Base-by-base conservation (phyloP, 2,329 filamentous ascomycete genomes). In the Cladophialophora chaetospira region DNA sequence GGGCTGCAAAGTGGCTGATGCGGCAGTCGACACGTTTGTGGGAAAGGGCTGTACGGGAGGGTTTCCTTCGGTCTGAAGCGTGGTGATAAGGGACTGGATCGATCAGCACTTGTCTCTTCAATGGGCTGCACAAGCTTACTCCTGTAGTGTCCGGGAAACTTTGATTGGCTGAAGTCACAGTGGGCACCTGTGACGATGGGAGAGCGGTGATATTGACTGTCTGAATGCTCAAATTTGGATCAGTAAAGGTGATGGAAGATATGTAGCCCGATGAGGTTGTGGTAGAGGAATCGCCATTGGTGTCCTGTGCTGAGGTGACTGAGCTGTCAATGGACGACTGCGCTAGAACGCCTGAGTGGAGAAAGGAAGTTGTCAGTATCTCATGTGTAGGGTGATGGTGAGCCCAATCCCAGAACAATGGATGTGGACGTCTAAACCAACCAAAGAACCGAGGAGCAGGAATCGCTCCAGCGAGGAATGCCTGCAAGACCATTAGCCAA, bases 31-130 rank as follows among this genome's bases (percentile, higher is more conserved):
- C 3, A 65, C 10, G 44, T 46, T 61, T 15, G 65, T 67, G 9
- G 62, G 62, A 36, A 66, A 65, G n/a, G 65, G 65, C 50, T 60
- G 63, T 9, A 60, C 53, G 9, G 65, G 55, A 28, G 63, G 63
- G 46, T 60, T 60, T 15, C 64, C 64, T 33, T 49, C 63, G 3
- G 65, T 67, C 40, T 66, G 55, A n/a, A 67, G 48, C 3, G 64
- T 58, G 17, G 63, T 64, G 23, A 58, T 65, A 10, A 67, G 43
- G 5, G 53, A 58, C 56, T 62, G 31, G 9, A 11, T 10, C 15
- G 36, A 28, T 57, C 44, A 61, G 58, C 19, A 13, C n/a, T n/a
- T 17, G 15, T 5, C 51, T 10, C 3, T 8, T 4, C 9, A 15
- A 21, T n/a, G 19, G 25, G 11, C 10, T 8, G 10, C 19, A 5